Base-by-base conservation (phyloP, 495 filamentous ascomycete genomes). In the Aspergillus hancockii region DNA sequence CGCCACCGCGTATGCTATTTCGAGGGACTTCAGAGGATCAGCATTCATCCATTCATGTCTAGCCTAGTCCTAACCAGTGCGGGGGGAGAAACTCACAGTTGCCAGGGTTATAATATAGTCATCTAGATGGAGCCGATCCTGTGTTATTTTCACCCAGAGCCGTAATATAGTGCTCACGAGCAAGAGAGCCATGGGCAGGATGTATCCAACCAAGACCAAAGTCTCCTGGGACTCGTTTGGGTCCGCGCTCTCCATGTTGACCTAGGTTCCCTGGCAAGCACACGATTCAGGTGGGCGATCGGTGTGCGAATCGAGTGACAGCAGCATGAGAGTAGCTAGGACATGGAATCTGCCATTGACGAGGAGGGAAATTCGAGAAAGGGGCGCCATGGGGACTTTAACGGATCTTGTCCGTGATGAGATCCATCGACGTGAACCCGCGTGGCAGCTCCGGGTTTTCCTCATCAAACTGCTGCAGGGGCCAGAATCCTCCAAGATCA, bases 141-240 rank as follows among this genome's bases (percentile, higher is more conserved):
- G 22, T 8, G 51, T 16, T 40, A 34, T 10, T 34, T 55, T 55
- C 16, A 36, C 54, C 6, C 23, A 30, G 2, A 55, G 14, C 25
- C 54, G 23, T n/a, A 55, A 32, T 30, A 41, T 41, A 8, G 54
- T 55, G 41, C 22, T 55, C 40, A 49, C 16, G 6, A 55, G 23
- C 54, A 55, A 46, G 18, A 41, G 8, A 4, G 25, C 25, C 19
- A 49, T 47, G 23, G 54, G 54, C 4, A 55, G 41, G 13, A 28
- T 32, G 31, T 55, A 55, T 47, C 54, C 54, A 41, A 43, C 54
- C 10, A 55, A 49, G 8, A 47, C 40, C 54, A 47, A 9, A 21
- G 54, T 21, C 54, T 25, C 41, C 30, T 41, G 47, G 8, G 54
- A 47, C 25, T 23, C 41, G 25, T 41, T 31, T 30, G 31, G n/a